phyloP scores from a whole-genome alignment of 148 eudicot species.

The Fallopia convolvulus region DNA sequence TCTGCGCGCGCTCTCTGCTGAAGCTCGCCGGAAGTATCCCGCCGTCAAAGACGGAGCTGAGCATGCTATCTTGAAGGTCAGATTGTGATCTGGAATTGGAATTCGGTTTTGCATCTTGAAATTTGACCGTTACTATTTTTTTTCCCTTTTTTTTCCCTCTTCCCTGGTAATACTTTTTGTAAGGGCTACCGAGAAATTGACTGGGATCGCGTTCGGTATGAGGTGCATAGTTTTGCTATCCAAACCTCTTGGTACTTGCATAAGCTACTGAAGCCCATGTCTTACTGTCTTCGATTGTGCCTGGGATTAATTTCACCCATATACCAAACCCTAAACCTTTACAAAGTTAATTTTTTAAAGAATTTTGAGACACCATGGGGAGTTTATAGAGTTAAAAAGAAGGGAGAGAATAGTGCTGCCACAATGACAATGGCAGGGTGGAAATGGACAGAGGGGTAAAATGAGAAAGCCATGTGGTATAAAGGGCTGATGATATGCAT shows the following conservation, averaged over 20 bases:
- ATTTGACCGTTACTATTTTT: background rate
- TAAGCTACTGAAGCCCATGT: background rate
- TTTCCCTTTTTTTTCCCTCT: background rate
- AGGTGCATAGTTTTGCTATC: background rate
- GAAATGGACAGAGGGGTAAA: background rate
- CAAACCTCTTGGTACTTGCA: background rate
- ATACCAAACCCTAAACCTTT: background rate
- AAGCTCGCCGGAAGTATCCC: slow-evolving; percentile 95
- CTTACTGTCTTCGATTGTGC: background rate
- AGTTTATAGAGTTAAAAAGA: background rate
- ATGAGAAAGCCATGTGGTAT: background rate
- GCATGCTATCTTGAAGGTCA: slow-evolving; percentile 94
- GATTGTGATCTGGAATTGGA: background rate
- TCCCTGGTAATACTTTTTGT: background rate
- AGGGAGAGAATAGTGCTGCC: background rate
- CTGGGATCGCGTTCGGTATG: background rate
- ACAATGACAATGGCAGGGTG: background rate
- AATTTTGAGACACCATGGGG: background rate
- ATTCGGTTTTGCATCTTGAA: background rate
- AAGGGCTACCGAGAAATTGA: background rate
- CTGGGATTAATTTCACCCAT: background rate
- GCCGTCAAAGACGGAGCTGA: slow-evolving; percentile 96
- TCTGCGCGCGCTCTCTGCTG: slow-evolving; percentile 92
- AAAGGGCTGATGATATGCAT: background rate
- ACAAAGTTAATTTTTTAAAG: background rate